Percentiles rank a stretch among this genome's conserved stretches.
phyloP scores from a whole-genome alignment of 148 eudicot genomes.

The Silene latifolia region DNA sequence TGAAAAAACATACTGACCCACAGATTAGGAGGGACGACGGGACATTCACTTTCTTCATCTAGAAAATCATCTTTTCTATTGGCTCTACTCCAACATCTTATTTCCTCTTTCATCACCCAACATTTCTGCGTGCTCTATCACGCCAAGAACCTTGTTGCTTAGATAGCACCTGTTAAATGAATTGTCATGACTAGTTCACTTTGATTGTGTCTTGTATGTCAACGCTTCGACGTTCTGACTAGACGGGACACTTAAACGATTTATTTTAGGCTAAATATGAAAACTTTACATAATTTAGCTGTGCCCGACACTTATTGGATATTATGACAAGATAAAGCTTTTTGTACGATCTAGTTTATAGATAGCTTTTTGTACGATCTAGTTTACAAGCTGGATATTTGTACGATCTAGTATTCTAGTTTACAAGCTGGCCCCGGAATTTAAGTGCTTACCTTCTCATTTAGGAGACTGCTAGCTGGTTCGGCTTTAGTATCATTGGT shows the following conservation, averaged over 20 bases:
- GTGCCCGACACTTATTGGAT: neutral
- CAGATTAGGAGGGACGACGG: neutral
- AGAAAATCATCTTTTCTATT: neutral
- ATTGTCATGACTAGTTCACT: neutral
- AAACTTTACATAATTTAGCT: neutral
- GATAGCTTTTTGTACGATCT: too few species aligned
- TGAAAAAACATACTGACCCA: neutral
- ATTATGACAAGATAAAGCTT: neutral
- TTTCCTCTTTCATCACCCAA: constrained; percentile 11
- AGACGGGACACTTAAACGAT: neutral
- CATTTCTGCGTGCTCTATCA: constrained; percentile 69
- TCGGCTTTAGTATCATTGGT: constrained; percentile 28
- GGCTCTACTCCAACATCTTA: neutral
- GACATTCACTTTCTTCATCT: neutral
- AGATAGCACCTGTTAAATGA: constrained; percentile 46
- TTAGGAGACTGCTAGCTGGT: constrained; percentile 47
- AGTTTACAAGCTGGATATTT: too few species aligned
- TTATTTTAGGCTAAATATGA: neutral
- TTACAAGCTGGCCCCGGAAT: neutral
- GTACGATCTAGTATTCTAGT: too few species aligned
- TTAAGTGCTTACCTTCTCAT: constrained; percentile 48
- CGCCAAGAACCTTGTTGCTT: constrained; percentile 92
- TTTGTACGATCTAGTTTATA: too few species aligned
- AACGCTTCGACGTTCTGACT: neutral
- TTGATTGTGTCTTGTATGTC: neutral